Evolutionary conservation across 148 eudicot species (phyloP).

Genomic region (Nyssa sinensis): DNA sequence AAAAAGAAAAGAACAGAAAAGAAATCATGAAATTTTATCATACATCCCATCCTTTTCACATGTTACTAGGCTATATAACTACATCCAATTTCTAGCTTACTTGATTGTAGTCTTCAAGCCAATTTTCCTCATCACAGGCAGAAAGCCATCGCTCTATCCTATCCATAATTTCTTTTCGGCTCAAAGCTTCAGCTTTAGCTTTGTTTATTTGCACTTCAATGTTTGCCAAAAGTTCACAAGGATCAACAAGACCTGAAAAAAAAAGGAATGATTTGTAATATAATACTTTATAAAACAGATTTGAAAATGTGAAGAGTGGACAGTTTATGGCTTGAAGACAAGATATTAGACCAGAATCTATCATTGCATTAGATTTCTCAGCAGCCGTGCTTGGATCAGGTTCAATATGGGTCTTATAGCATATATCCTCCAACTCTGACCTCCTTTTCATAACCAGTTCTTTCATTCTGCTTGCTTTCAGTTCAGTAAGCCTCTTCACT

Average conservation of each 20-base stretch:
- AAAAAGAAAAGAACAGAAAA: background rate
- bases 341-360: constrained; percentile 54
- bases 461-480: constrained; percentile 67
- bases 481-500: constrained; percentile 62
- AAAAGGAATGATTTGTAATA: background rate
- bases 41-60: background rate
- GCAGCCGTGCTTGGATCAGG: constrained; percentile 67
- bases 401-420: constrained; percentile 48
- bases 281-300: background rate
- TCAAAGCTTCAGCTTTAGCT: constrained; percentile 59
- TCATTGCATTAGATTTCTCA: constrained; percentile 65
- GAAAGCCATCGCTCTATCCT: constrained; percentile 64
- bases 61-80: background rate
- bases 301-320: background rate
- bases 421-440: constrained; percentile 59
- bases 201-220: constrained; percentile 58
- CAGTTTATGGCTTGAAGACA: background rate
- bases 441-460: constrained; percentile 64
- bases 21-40: background rate
- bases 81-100: constrained; percentile 28
- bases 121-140: constrained; percentile 73
- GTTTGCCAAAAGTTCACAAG: constrained; percentile 59
- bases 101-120: constrained; percentile 68
- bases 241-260: constrained; percentile 64
- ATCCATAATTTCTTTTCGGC: constrained; percentile 66